phyloP scores from a whole-genome alignment of 2,329 filamentous ascomycete species.

The Westerdykella ornata region DNA sequence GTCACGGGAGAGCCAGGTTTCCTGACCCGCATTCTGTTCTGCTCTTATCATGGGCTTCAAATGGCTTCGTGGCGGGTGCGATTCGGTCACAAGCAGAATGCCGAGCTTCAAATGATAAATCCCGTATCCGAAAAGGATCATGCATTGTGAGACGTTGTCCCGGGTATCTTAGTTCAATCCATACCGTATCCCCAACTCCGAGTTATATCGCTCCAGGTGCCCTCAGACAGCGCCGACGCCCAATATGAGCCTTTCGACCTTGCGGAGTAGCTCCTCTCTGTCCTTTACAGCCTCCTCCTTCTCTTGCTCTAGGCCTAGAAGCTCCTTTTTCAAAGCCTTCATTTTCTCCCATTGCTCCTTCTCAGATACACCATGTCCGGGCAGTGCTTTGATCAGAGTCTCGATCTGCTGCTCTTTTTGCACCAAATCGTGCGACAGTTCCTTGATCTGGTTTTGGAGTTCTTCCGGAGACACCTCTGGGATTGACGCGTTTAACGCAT shows the following conservation, averaged over 20 bases:
- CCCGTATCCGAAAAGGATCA: neutral
- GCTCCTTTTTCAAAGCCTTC: conserved; percentile 39
- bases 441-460: conserved; percentile 60
- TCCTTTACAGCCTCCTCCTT: conserved; percentile 37
- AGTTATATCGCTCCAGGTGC: neutral
- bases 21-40: too few species aligned
- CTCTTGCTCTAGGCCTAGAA: conserved; percentile 40
- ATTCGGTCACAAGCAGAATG: too few species aligned
- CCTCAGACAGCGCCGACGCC: conserved; percentile 27
- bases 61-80: too few species aligned
- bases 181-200: neutral
- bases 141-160: neutral
- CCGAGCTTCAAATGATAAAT: too few species aligned
- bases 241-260: conserved; percentile 45
- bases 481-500: conserved; percentile 9
- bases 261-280: conserved; percentile 38
- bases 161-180: neutral
- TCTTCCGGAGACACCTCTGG: conserved; percentile 35
- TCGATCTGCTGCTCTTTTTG: conserved; percentile 80
- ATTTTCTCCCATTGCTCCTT: conserved; percentile 63
- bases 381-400: conserved; percentile 64
- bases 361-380: conserved; percentile 72
- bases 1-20: neutral
- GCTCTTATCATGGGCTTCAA: too few species aligned
- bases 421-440: conserved; percentile 69